phyloP scores from a whole-genome alignment of 1,284 basidiomycete genomes.

The Cryptococcus sp. region DNA sequence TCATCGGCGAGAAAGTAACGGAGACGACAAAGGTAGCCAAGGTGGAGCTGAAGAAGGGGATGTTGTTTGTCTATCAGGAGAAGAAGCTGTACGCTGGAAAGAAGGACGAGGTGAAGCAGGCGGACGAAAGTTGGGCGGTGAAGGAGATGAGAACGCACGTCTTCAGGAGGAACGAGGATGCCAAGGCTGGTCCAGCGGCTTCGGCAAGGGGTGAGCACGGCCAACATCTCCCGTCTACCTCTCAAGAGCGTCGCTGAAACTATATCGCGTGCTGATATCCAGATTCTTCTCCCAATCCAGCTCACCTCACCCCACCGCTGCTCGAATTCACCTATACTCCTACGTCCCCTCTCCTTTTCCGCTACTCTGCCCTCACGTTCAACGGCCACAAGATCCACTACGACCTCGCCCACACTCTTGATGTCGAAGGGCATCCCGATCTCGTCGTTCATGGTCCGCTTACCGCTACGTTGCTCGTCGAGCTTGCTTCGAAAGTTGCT shows the following conservation, averaged over 20 bases:
- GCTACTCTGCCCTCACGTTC: conserved; percentile 73
- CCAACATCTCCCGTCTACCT: background rate
- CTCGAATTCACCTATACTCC: conserved; percentile 64
- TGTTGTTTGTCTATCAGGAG: conserved; percentile 70
- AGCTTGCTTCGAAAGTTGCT: conserved; percentile 49
- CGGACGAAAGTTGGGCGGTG: conserved; percentile 52
- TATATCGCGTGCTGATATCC: too few relatives aligned
- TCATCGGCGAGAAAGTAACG: conserved; percentile 55
- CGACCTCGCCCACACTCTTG: conserved; percentile 54
- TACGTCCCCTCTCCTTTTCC: conserved; percentile 65
- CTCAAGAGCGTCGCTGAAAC: too few relatives aligned
- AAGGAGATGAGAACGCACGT: conserved; percentile 69
- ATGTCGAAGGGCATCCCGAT: conserved; percentile 68
- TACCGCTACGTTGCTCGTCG: conserved; percentile 69
- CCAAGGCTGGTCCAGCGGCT: conserved; percentile 25
- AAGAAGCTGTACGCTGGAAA: conserved; percentile 37
- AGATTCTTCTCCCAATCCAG: too few relatives aligned
- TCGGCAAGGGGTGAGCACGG: background rate
- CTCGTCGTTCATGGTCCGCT: conserved; percentile 75
- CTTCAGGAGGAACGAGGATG: conserved; percentile 53
- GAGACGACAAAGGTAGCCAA: conserved; percentile 54
- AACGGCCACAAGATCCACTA: conserved; percentile 47
- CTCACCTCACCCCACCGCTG: background rate
- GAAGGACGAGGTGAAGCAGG: conserved; percentile 42
- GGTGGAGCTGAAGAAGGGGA: conserved; percentile 63